phyloP scores from a whole-genome alignment of 129 eudicot genomes.

The Oenanthe sinensis region DNA sequence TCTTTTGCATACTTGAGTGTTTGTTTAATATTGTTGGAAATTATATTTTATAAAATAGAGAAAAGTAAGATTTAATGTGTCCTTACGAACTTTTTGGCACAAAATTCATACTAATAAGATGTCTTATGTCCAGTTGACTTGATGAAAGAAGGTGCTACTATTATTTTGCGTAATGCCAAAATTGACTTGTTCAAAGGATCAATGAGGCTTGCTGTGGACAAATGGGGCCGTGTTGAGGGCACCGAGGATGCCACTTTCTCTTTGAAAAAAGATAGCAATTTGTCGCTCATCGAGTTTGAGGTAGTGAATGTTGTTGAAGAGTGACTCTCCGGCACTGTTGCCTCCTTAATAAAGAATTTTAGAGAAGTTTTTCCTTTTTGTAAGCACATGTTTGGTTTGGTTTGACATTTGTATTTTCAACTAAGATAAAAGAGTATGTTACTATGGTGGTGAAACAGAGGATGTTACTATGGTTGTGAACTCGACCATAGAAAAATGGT shows the following conservation, averaged over 20 bases:
- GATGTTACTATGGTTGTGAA: not conserved
- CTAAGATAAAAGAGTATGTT: not conserved
- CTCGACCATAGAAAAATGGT: not conserved
- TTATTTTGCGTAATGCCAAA: constrained; percentile 50
- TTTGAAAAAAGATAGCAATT: constrained; percentile 59
- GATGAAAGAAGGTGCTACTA: constrained; percentile 51
- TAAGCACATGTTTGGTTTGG: constrained; percentile 1
- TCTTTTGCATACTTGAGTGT: not conserved
- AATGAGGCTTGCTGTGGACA: constrained; percentile 77
- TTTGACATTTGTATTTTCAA: not conserved
- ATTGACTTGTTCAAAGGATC: constrained; percentile 62
- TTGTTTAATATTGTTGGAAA: not conserved
- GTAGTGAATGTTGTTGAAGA: constrained; percentile 35
- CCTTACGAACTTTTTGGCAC: not conserved
- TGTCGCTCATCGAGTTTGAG: constrained; percentile 65
- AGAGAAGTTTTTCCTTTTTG: not conserved
- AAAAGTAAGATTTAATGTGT: not conserved
- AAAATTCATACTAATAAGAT: constrained; percentile 1
- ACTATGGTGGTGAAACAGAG: not conserved
- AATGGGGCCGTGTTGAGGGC: constrained; percentile 54
- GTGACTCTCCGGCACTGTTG: not conserved
- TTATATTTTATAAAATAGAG: not conserved
- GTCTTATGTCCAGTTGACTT: constrained; percentile 38
- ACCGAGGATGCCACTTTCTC: constrained; percentile 40
- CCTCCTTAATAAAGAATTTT: not conserved